Base-by-base conservation (phyloP, 2,329 filamentous ascomycete species). In the Huntiella moniliformis region DNA sequence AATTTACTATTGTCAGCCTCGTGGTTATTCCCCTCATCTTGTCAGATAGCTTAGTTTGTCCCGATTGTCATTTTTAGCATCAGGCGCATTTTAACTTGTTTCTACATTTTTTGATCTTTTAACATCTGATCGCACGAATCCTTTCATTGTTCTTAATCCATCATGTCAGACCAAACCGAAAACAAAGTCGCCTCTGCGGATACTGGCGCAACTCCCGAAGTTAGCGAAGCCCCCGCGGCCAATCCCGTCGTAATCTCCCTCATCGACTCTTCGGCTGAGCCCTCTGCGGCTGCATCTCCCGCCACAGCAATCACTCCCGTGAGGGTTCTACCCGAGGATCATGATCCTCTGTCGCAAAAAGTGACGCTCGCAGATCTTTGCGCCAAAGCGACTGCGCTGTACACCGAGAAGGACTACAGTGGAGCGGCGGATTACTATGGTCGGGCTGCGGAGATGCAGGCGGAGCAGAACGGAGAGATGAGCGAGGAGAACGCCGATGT, bases 391-490 rank as follows among this genome's bases (percentile, higher is more conserved):
- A 79, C 82, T 15, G 77, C 85, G 13, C 77, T 93, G 55, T 96
- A 93, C 64, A 79, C 80, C 16, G 79, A 87, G 58, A 93, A 88
- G 65, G 82, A 92, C 60, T 94, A 86, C 61, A 74, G 81, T 45
- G 78, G 79, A 42, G 86, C 91, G 7, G 76, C 85, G 47, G 88
- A 96, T 57, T 67, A 87, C 52, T 96, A 87, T 65, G 87, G 86
- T 38, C 75, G 79, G 56, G 91, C 91, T 31, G 84, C 84, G 47
- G 83, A 92, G 60, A 72, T 95, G 51, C 91, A 98, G 63, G 84
- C 83, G 48, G 76, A 84, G 60, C 68, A 95, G 60, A 91, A 95
- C 60, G 91, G 88, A 60, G 91, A 96, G 63, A 82, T 92, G 71
- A 77, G 77, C 12, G 77, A 83, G 3, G 79, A 85, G 48, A 98